Evolutionary conservation across 2,329 filamentous ascomycete genomes (phyloP), one percentile per base, ranked within the genome.

Genomic region (Catunica adiposa): DNA sequence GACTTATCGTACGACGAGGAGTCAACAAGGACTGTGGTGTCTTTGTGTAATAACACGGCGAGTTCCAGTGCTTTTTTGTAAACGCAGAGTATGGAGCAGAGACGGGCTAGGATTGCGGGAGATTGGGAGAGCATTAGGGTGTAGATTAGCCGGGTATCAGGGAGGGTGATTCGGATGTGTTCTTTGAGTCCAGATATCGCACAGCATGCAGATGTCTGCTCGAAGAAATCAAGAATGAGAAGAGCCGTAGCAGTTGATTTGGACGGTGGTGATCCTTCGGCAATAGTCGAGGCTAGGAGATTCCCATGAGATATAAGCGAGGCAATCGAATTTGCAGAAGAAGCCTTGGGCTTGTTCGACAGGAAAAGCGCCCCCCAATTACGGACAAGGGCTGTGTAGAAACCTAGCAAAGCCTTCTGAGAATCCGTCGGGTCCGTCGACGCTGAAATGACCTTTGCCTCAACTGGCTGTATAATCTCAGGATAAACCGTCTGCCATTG

Each of bases 31-130:
- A 40, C 40, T 23, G n/a, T 29, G 1, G 25, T 31, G 42, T 37
- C 14, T 17, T 25, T 15, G 1, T 31, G 48, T 11, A 58, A 31
- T 11, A 53, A 42, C 3, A 58, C 53, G 17, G 40, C 56, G 25
- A 70, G 67, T 64, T 90, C 85, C 62, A 90, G 87, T 0, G 82
- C 79, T 23, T 73, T 73, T 66, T 92, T 92, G 70, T 89, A 90
- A 46, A 68, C 70, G 1, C 83, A 80, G 26, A 94, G 73, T 25
- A 89, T 73, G 51, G 74, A 74, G 64, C 81, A 87, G 34, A 88
- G 75, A 4, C 83, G 80, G 5, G 86, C 85, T 2, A 85, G 70
- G 15, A 77, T 77, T 17, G 75, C 75, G 14, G 81, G 71, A 1
- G 80, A 84, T 20, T 74, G 69, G 57, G 74, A 77, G 65, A 92